Base-by-base conservation (phyloP, 306 rosid genomes). In the Styphnolobium japonicum region DNA sequence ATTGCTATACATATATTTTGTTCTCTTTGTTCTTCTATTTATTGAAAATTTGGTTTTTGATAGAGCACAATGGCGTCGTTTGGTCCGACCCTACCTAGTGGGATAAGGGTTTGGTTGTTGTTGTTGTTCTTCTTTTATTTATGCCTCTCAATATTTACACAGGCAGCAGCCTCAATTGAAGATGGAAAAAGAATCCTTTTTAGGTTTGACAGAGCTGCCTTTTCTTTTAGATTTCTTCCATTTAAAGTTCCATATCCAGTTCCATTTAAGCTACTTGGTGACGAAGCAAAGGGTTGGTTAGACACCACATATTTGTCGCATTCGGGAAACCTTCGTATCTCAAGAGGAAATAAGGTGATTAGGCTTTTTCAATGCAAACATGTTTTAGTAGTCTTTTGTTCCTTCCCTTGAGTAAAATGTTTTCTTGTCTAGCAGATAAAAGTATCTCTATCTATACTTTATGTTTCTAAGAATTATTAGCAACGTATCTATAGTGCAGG, bases 231-330 rank as follows among this genome's bases (percentile, higher is more conserved):
- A 27, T 88, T 94, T 85, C 86, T 94, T 53, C 97, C 98, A n/a
- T 95, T 95, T 60, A 95, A 95, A 90, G 90, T 95, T 75, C 98
- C 98, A n/a, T 95, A 95, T 88, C 98, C 98, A 25, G 97, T 95
- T 71, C 98, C 98, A 49, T 95, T 95, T 81, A 91, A 77, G 85
- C 93, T 95, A 77, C 93, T 94, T 11, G 97, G 98, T 82, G 97
- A 94, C 68, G 98, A 94, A 88, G 97, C 97, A 73, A 92, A 90
- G 87, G 98, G 98, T 57, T 95, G 98, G 97, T 88, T 95, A 81
- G 97, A 95, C 79, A 95, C 97, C 80, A 92, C 97, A 46, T 95
- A 95, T 79, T 78, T 95, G 80, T 95, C 98, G 1, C 82, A 80
- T 60, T 91, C 98, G 0, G 98, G 98, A 69, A 88, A 88, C 87